Conservation (phyloP, 306 rosid species). For the Luffa acutangula region DNA sequence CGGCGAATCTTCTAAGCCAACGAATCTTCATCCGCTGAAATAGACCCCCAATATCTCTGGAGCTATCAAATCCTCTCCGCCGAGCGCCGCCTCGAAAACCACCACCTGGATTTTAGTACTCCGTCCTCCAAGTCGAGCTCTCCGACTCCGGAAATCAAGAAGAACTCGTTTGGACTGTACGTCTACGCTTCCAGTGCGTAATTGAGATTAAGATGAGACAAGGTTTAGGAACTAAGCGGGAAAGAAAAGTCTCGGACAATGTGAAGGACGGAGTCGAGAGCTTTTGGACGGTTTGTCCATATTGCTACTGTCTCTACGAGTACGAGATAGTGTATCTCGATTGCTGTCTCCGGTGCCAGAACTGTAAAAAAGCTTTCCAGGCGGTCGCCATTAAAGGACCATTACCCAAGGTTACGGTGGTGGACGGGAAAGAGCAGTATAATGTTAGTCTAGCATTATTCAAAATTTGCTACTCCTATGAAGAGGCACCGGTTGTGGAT, state of each 20-base stretch:
- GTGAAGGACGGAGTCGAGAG: slow-evolving; percentile 10
- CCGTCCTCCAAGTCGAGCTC: slow-evolving; percentile 30
- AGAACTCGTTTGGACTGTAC: slow-evolving; percentile 19
- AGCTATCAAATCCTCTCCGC: slow-evolving; percentile 14
- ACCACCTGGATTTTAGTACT: slow-evolving; percentile 26
- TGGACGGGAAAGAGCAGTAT: slow-evolving; percentile 46
- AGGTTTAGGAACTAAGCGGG: not conserved
- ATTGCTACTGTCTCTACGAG: slow-evolving; percentile 47
- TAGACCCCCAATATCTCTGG: not conserved
- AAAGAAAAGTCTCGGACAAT: not conserved
- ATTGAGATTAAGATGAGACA: not conserved
- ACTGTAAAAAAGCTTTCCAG: slow-evolving; percentile 45
- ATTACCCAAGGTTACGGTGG: slow-evolving; percentile 14
- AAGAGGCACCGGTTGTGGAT: not conserved
- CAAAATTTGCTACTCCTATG: slow-evolving; percentile 15
- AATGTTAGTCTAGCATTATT: slow-evolving; percentile 25
- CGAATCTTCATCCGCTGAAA: not conserved
- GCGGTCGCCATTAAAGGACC: slow-evolving; percentile 49
- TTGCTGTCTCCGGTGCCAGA: slow-evolving; percentile 41
- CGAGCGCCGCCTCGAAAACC: not conserved
- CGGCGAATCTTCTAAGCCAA: not conserved
- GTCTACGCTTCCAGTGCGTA: slow-evolving; percentile 37
- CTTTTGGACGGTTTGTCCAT: slow-evolving; percentile 81
- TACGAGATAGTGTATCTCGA: slow-evolving; percentile 41
- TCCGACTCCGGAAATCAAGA: slow-evolving; percentile 14